Evolutionary conservation across 2,329 filamentous ascomycete genomes (phyloP).

Genomic region (Penicillium sp.): DNA sequence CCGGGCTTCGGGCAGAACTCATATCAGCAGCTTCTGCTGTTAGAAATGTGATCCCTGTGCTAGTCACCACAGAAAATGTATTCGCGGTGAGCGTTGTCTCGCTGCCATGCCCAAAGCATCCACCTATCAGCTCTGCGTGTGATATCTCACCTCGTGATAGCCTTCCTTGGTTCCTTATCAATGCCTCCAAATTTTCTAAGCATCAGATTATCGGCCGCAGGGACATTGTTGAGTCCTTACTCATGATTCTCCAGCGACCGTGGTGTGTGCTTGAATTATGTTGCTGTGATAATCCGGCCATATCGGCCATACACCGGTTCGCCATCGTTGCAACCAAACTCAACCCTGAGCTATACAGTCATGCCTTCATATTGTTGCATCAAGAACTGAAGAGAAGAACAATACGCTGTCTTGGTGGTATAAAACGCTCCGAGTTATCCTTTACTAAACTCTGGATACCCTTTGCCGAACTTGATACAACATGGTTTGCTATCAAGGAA

Average conservation of each 20-base stretch:
- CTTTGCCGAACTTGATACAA: neutral
- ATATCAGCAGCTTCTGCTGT: neutral
- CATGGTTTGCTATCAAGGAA: neutral
- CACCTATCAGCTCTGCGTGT: neutral
- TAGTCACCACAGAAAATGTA: neutral
- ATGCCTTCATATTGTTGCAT: neutral
- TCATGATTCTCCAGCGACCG: neutral
- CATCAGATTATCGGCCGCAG: neutral
- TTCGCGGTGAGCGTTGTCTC: neutral
- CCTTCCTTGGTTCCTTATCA: neutral
- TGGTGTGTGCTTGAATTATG: neutral
- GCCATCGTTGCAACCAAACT: neutral
- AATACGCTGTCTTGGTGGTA: neutral
- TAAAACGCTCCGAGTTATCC: neutral
- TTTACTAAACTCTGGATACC: neutral
- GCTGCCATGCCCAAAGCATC: neutral
- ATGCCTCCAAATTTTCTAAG: neutral
- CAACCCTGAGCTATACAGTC: neutral
- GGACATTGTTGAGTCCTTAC: neutral
- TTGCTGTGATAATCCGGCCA: neutral
- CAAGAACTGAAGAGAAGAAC: neutral
- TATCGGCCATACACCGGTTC: neutral
- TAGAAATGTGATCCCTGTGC: neutral
- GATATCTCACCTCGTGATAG: neutral
- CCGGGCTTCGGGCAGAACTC: neutral